Percentiles rank a stretch among this genome's conserved stretches.
Conservation (phyloP, 768 basidiomycete species). For the Tylopilus intermedius region DNA sequence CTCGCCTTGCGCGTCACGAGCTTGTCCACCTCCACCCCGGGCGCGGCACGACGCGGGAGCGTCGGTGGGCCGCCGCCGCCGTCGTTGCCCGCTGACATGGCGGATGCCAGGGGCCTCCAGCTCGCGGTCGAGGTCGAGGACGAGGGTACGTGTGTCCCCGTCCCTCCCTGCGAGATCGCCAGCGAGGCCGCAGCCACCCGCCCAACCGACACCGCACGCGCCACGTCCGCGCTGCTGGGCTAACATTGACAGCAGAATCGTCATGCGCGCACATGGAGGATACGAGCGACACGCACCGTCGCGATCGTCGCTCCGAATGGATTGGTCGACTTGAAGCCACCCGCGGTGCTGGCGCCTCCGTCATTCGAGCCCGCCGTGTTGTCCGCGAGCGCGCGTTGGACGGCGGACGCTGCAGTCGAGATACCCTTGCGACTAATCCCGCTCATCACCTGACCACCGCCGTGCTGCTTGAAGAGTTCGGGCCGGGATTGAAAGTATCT, state of each 20-base stretch:
- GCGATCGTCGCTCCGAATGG: constrained; percentile 24
- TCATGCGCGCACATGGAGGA: neutral
- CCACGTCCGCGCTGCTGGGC: constrained; percentile 34
- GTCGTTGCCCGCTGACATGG: too few relatives aligned
- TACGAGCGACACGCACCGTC: constrained; percentile 25
- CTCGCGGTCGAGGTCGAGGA: neutral
- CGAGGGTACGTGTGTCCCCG: neutral
- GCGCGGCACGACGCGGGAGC: constrained; percentile 1
- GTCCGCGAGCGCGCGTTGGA: constrained; percentile 41
- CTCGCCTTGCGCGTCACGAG: constrained; percentile 26
- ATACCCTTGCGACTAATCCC: constrained; percentile 16
- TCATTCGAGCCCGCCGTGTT: constrained; percentile 24
- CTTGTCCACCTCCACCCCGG: constrained; percentile 24
- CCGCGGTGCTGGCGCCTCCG: neutral
- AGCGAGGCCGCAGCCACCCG: constrained; percentile 55
- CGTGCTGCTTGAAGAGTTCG: constrained; percentile 46
- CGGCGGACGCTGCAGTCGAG: constrained; percentile 35
- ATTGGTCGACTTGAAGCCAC: constrained; percentile 26
- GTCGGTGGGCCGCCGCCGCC: neutral
- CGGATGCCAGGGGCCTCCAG: neutral
- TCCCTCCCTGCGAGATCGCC: constrained; percentile 35
- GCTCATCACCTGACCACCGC: constrained; percentile 13
- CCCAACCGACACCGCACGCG: constrained; percentile 36
- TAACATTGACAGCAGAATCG: neutral
- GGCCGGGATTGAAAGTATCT: constrained; percentile 76